phyloP scores from a whole-genome alignment of 139 green algal species.

The Auxenochlorella protothecoides region DNA sequence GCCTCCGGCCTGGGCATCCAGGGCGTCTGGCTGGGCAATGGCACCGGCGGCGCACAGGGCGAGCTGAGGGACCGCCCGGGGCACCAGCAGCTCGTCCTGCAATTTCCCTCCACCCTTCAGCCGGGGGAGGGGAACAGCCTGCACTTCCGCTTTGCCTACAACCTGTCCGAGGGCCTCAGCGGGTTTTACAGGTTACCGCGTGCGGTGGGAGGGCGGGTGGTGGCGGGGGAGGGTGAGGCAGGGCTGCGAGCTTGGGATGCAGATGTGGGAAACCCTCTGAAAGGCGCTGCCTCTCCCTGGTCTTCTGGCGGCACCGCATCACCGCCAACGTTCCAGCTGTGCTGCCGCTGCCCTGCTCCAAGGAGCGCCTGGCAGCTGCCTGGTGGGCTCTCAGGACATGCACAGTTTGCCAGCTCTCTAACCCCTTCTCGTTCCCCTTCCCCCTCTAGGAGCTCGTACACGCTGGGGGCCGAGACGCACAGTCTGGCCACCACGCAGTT shows the following conservation, averaged over 20 bases:
- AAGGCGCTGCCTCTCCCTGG: background rate
- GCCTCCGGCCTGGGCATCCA: constrained; percentile 29
- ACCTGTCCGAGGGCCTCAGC: constrained; percentile 33
- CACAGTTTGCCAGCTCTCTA: too few relatives aligned
- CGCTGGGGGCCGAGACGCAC: constrained; percentile 3
- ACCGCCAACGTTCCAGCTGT: too few relatives aligned
- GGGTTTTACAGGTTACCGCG: constrained; percentile 43
- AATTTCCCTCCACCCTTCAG: constrained; percentile 6
- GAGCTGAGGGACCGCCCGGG: background rate
- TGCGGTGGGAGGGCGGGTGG: background rate
- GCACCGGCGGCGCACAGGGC: background rate
- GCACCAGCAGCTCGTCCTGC: constrained; percentile 23
- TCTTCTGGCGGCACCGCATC: background rate
- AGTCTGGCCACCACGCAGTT: constrained; percentile 68
- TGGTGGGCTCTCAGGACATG: too few relatives aligned
- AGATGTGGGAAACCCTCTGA: too few relatives aligned
- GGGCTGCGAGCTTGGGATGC: too few relatives aligned
- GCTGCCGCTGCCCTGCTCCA: too few relatives aligned
- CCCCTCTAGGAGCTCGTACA: constrained; percentile 24
- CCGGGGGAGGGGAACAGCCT: constrained; percentile 5
- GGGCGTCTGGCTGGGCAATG: constrained; percentile 11
- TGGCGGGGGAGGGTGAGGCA: background rate
- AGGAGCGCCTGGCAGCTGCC: too few relatives aligned
- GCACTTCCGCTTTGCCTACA: constrained; percentile 48
- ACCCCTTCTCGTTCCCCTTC: background rate